Evolutionary conservation across 2,329 filamentous ascomycete genomes (phyloP).

Genomic region (Cercospora zeae-maydis): DNA sequence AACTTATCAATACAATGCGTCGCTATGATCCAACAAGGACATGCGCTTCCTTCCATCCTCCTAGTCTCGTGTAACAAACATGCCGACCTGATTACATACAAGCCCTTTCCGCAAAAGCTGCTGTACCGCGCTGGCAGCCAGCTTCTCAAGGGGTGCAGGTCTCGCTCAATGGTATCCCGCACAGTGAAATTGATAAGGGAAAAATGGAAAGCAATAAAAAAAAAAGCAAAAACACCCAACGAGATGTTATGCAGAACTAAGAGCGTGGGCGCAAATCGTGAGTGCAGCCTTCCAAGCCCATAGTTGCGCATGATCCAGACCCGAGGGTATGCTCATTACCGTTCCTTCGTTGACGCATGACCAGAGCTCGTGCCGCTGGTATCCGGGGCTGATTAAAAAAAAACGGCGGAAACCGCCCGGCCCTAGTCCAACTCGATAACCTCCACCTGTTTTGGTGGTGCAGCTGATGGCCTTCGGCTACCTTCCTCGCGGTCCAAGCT

Average conservation of each 20-base stretch:
- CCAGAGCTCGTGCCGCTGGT: too few species aligned
- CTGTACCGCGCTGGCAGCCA: slow-evolving; percentile 16
- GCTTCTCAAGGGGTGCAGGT: not conserved
- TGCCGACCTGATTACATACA: not conserved
- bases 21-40: not conserved
- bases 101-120: slow-evolving; percentile 2
- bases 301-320: not conserved
- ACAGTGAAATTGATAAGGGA: not conserved
- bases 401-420: not conserved
- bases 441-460: slow-evolving; percentile 16
- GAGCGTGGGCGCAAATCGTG: not conserved
- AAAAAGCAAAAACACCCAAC: not conserved
- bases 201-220: not conserved
- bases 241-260: not conserved
- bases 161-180: not conserved
- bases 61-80: not conserved
- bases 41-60: not conserved
- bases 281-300: not conserved
- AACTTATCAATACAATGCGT: not conserved
- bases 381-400: too few species aligned
- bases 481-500: slow-evolving; percentile 30
- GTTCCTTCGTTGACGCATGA: not conserved
- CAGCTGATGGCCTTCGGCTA: slow-evolving; percentile 3
- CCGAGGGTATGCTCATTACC: not conserved
- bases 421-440: slow-evolving; percentile 29